Evolutionary conservation across 345 rosid species (phyloP), one percentile per base, ranked within the genome.

Genomic region (Anastatica hierochuntica): DNA sequence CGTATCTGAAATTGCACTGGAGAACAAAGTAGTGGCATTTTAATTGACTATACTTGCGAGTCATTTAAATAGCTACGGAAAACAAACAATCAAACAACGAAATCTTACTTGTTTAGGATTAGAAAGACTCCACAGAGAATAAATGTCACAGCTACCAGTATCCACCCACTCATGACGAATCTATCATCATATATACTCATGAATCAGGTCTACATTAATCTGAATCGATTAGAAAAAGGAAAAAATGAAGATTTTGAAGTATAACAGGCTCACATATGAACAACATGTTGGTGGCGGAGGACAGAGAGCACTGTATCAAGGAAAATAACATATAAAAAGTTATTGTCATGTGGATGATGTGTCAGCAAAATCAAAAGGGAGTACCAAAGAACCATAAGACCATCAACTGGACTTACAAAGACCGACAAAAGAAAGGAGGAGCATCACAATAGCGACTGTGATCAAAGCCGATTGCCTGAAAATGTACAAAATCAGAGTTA

Each of bases 111-210:
- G 81, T 79, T 83, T 53, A 92, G 66, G 47, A 92, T 76, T 30
- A 92, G 52, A 51, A 92, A 88, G 49, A 79, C 79, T 52, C 95
- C 96, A 34, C 86, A 92, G 23, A 90, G 90, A 62, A 84, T 63
- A 69, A 86, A 90, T 43, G 95, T 86, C 52, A 84, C 61, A 29
- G 85, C 90, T 70, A 86, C 97, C 11, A 90, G 71, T 40, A 90
- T 68, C 95, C 97, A 90, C 67, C 97, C 97, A 10, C 94, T 86
- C 62, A 74, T 66, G 1, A 90, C 77, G 30, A 90, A 82, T 79
- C 94, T 90, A 76, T 69, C 74, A 53, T 2, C 26, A 67, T 38
- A 30, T 12, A 9, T 10, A 60, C 6, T 8, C 49, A 58, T 51
- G 14, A 56, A 20, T 35, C 70, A 51, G 55, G 2, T 29, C 30